A percentile compares a stretch with the other conserved stretches of the same genome.
phyloP scores from a whole-genome alignment of 805 yeast species.

The Jamesozyma lodderae region DNA sequence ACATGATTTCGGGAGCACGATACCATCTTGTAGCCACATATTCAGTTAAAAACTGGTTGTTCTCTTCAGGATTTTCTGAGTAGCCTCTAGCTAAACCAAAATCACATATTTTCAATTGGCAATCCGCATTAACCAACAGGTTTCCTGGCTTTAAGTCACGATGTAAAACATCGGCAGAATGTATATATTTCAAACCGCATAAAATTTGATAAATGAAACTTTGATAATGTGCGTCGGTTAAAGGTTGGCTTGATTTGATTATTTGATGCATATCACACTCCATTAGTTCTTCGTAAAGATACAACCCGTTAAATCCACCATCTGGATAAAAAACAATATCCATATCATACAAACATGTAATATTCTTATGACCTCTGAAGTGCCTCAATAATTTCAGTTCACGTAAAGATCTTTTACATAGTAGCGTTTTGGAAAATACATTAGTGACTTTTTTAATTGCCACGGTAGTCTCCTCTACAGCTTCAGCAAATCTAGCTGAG shows the following conservation, averaged over 20 bases:
- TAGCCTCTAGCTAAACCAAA: conserved; percentile 94
- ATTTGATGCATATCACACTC: conserved; percentile 98
- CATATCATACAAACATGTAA: conserved; percentile 88
- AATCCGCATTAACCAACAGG: conserved; percentile 85
- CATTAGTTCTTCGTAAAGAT: conserved; percentile 93
- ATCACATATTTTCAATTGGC: conserved; percentile 93
- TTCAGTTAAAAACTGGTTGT: conserved; percentile 91
- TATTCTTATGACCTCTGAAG: conserved; percentile 92
- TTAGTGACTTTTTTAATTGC: conserved; percentile 96
- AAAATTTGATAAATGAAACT: conserved; percentile 84
- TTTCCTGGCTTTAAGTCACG: conserved; percentile 94
- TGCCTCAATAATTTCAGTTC: conserved; percentile 86
- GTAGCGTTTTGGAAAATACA: conserved; percentile 80
- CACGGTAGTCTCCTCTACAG: conserved; percentile 59
- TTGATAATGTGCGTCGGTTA: conserved; percentile 93
- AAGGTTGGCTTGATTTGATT: conserved; percentile 83
- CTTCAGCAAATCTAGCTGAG: conserved; percentile 73
- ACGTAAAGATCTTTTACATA: conserved; percentile 85
- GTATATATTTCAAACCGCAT: conserved; percentile 85
- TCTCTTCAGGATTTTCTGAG: conserved; percentile 69
- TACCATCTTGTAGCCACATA: conserved; percentile 99
- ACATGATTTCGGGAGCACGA: conserved; percentile 96
- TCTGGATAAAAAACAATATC: conserved; percentile 68
- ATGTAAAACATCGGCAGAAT: conserved; percentile 86
- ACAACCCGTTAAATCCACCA: conserved; percentile 78